Conservation (phyloP, 2,329 filamentous ascomycete genomes). For the Ophiostoma piceae region DNA sequence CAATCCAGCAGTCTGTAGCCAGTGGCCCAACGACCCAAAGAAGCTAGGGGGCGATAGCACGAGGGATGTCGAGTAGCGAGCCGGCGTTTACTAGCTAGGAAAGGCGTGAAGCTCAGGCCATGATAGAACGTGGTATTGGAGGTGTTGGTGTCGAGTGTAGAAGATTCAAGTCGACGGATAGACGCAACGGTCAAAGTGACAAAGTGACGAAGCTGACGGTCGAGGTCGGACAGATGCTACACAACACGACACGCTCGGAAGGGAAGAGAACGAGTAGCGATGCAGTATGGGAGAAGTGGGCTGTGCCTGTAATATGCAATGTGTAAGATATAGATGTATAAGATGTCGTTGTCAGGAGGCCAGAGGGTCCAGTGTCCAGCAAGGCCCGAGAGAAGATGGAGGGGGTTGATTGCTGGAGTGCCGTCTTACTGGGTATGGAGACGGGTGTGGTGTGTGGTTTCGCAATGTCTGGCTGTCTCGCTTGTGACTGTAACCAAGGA, state of each 20-base stretch:
- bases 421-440: neutral
- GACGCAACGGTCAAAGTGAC: neutral
- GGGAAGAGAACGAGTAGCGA: neutral
- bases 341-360: neutral
- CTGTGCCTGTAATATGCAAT: neutral
- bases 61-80: neutral
- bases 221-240: neutral
- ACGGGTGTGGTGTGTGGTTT: slow-evolving; percentile 6
- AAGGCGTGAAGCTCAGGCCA: neutral
- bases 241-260: neutral
- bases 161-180: neutral
- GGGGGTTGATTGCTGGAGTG: neutral
- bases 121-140: neutral
- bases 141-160: neutral
- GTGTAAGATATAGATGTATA: neutral
- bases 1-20: neutral
- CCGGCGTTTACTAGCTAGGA: neutral
- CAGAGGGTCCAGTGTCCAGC: too few relatives aligned
- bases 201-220: too few relatives aligned
- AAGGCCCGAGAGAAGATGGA: neutral
- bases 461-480: slow-evolving; percentile 15
- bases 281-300: neutral
- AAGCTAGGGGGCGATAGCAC: slow-evolving; percentile 15
- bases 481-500: slow-evolving; percentile 10
- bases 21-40: neutral